Conservation (phyloP, 345 rosid genomes). For the Rhodamnia argentea region DNA sequence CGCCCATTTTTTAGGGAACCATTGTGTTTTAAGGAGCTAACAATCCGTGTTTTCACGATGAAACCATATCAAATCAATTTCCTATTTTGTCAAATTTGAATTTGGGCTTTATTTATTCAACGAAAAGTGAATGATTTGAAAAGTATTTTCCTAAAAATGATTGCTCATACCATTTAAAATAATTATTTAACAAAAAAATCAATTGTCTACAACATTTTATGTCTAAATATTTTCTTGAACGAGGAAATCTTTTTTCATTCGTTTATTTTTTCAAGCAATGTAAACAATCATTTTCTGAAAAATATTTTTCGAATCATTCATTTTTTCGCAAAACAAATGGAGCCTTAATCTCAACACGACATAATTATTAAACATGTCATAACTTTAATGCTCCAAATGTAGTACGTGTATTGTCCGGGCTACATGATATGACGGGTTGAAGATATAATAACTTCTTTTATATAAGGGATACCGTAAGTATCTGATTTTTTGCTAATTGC, state of each 20-base stretch:
- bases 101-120: background rate
- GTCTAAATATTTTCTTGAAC: too few relatives aligned
- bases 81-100: background rate
- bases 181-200: too few relatives aligned
- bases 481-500: background rate
- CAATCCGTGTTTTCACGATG: background rate
- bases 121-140: too few relatives aligned
- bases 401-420: background rate
- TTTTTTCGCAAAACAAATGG: too few relatives aligned
- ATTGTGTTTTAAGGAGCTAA: background rate
- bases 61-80: background rate
- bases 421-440: background rate
- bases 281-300: too few relatives aligned
- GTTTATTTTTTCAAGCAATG: too few relatives aligned
- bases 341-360: background rate
- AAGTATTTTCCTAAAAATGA: too few relatives aligned
- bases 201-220: too few relatives aligned
- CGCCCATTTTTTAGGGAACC: background rate
- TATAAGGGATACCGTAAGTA: background rate
- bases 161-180: too few relatives aligned
- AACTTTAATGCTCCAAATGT: background rate
- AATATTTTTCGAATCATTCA: too few relatives aligned
- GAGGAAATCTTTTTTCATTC: too few relatives aligned
- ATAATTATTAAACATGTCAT: rapidly evolving
- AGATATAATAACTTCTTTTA: background rate